Base-by-base conservation (phyloP, 2,329 filamentous ascomycete species). In the Dactylonectria estremocensis region DNA sequence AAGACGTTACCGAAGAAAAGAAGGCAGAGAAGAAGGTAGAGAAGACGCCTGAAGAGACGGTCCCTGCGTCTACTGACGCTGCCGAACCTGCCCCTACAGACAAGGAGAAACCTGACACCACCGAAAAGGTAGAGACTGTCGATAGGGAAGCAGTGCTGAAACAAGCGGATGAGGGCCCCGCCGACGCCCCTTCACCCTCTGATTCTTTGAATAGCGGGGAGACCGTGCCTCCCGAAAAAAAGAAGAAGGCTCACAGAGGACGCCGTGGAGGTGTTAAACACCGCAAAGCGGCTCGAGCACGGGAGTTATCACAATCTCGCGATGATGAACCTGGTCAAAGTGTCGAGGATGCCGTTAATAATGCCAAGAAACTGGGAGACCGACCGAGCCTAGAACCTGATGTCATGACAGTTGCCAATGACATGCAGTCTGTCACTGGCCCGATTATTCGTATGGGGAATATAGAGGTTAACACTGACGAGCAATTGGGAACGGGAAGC, bases 401-500 rank as follows among this genome's bases (percentile, higher is more conserved):
- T 70, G 84, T 91, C 33, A 85, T 87, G 69, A 91, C 87, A 24
- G 81, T 89, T 45, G 78, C 86, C 68, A 82, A 87, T 74, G 83
- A 92, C 76, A 84, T 91, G 77, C 84, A 88, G 67, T 87, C 90
- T 56, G 85, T 91, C 6, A 88, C 87, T 2, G 88, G 87, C 0
- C 85, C 88, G 4, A 86, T 88, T 55, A 84, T 91, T 72, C 87
- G 85, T 61, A 90, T 92, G 78, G 89, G 89, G 33, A 89, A 87
- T 63, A 87, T 92, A 2, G 88, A 91, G 72, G 90, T 92, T 59
- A 87, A 92, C 69, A 87, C 88, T 50, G 87, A 91, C 52, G 84
- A 88, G 73, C 88, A 91, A 70, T 84, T 92, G 33, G 90, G 90
- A 22, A 92, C 94, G 66, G 96, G 96, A 61, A 98, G 95, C 80